Evolutionary conservation across 2,329 filamentous ascomycete species (phyloP), one percentile per base, ranked within the genome.

Genomic region (Dothistroma septosporum): DNA sequence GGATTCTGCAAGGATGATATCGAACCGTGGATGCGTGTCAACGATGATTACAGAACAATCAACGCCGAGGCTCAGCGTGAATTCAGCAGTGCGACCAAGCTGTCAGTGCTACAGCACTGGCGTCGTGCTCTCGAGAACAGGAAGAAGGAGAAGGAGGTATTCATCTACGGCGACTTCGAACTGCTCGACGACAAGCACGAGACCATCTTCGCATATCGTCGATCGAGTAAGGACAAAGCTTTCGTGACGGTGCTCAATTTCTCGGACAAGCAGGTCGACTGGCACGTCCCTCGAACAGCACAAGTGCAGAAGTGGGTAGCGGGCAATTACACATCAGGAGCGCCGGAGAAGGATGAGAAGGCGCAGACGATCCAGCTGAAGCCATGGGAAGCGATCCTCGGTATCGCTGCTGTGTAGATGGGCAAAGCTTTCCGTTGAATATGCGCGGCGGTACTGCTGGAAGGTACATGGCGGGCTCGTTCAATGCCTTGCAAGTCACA

Each of bases 141-240:
- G 50, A 85, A 84, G 72, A 73, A 80, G 63, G 77, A 85, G 68
- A 78, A 78, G 16, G 80, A 85, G 48, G 71, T 86, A 9, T 84
- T 90, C 59, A 81, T 87, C 1, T 83, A 87, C 65, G 87, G 87
- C 6, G 75, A 78, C 21, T 89, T 84, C 70, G 74, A 82, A 50
- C 71, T 81, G 9, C 73, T 83, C 37, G 82, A 83, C 53, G 69
- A 77, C 19, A 77, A 79, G n/a, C 65, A 76, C 74, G 83, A 84
- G 69, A 67, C 76, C 61, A 78, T 90, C 69, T 91, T 90, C 60
- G 68, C 75, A 11, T 80, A 75, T 61, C 70, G 67, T 58, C 63
- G 72, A 11, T 61, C 62, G 14, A 68, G 68, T 31, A 60, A 66
- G 32, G 56, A 67, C 12, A 68, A 71, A 58, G 69, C 69, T 14